Evolutionary conservation across 805 yeast species (phyloP).

Genomic region (Schizosaccharomyces cryophilus): DNA sequence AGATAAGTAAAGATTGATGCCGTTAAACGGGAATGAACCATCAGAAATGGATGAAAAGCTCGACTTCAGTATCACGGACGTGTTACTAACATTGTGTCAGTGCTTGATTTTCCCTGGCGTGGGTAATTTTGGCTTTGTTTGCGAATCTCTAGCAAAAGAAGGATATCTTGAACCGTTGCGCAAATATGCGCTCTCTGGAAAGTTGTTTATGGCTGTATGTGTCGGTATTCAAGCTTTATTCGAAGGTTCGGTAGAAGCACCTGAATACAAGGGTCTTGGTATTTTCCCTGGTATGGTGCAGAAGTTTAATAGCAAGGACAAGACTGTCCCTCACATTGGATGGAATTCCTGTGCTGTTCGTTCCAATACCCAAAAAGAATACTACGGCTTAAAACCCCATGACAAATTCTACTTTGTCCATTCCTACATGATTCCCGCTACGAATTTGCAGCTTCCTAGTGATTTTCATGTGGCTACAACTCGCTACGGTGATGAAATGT

Average conservation of each 20-base stretch:
- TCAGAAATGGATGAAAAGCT: constrained; percentile 3
- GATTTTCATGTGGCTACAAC: constrained; percentile 59
- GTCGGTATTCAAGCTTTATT: constrained; percentile 85
- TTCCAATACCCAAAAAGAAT: constrained; percentile 9
- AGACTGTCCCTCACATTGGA: constrained; percentile 90
- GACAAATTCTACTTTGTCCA: constrained; percentile 84
- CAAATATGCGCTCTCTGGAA: constrained; percentile 48
- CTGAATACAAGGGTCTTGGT: constrained; percentile 36
- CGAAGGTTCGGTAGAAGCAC: constrained; percentile 48
- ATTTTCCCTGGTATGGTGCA: constrained; percentile 27
- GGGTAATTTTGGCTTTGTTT: constrained; percentile 90
- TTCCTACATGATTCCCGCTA: constrained; percentile 52
- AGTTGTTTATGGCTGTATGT: constrained; percentile 87
- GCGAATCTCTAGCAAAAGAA: constrained; percentile 35
- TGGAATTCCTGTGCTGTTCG: constrained; percentile 41
- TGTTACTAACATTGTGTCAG: constrained; percentile 9
- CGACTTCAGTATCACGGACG: no score
- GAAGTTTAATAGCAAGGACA: constrained; percentile 35
- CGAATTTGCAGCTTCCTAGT: constrained; percentile 15
- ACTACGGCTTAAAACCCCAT: constrained; percentile 40
- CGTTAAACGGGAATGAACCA: background rate
- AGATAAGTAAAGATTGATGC: no score
- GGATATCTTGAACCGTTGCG: constrained; percentile 42
- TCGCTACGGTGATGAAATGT: constrained; percentile 51
- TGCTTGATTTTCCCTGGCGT: constrained; percentile 75